phyloP scores from a whole-genome alignment of 2,329 filamentous ascomycete genomes.

The Hortaea sp. region DNA sequence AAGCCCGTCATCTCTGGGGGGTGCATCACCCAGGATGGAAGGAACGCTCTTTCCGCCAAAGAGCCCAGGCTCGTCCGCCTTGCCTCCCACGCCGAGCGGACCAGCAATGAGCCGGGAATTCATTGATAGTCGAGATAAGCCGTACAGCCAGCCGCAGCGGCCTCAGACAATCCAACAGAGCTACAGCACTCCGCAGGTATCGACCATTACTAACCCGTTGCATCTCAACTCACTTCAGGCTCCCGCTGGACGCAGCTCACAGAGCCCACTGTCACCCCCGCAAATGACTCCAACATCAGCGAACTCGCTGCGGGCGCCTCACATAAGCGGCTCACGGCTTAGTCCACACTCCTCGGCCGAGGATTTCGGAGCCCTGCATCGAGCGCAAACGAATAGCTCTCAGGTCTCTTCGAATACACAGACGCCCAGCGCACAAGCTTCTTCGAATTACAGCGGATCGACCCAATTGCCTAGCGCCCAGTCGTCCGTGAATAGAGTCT shows the following conservation, averaged over 20 bases:
- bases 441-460: conserved; percentile 16
- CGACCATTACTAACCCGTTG: not conserved
- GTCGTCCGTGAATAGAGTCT: conserved; percentile 4
- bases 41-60: conserved; percentile 4
- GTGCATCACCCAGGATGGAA: conserved; percentile 11
- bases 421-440: not conserved
- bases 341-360: conserved; percentile 7
- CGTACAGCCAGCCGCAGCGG: conserved; percentile 12
- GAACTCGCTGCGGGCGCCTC: conserved; percentile 5
- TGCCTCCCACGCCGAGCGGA: conserved; percentile 7
- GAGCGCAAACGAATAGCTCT: not conserved
- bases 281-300: conserved; percentile 1
- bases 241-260: not conserved
- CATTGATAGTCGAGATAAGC: conserved; percentile 23
- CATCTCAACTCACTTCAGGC: not conserved
- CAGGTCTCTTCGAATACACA: not conserved
- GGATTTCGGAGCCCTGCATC: conserved; percentile 1
- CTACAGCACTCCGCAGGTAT: conserved; percentile 1
- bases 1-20: conserved; percentile 10
- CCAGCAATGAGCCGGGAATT: conserved; percentile 20
- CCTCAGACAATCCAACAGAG: conserved; percentile 4
- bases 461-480: conserved; percentile 15
- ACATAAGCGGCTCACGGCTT: conserved; percentile 5
- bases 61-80: not conserved
- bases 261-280: not conserved